Percentiles rank a stretch among this genome's conserved stretches.
Evolutionary conservation across 2,329 filamentous ascomycete genomes (phyloP).

Genomic region (Aspergillus aculeatus): DNA sequence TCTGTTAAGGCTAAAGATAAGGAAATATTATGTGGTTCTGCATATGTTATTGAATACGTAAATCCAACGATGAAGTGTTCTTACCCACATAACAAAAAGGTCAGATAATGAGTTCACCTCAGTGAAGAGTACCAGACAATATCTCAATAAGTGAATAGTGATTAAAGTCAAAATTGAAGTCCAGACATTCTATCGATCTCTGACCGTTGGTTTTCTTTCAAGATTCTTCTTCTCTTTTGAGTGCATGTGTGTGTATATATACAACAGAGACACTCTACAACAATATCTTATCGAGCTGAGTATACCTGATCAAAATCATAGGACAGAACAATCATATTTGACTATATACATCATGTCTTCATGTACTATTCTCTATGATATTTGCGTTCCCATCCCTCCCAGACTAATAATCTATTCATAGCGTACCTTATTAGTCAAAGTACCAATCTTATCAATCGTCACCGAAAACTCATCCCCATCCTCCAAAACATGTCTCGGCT

Average conservation of each 20-base stretch:
- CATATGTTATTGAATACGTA: neutral
- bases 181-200: neutral
- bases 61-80: too few species aligned
- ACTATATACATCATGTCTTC: neutral
- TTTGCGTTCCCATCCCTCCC: neutral
- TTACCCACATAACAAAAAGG: neutral
- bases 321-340: neutral
- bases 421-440: conserved; percentile 30
- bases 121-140: neutral
- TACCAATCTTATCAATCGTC: conserved; percentile 31
- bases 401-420: conserved; percentile 18
- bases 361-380: neutral
- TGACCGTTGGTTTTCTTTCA: neutral
- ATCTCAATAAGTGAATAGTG: neutral
- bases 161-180: neutral
- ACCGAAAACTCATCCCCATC: conserved; percentile 32
- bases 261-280: neutral
- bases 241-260: neutral
- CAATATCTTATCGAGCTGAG: neutral
- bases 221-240: neutral
- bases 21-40: neutral
- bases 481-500: conserved; percentile 25
- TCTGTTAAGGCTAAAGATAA: neutral
- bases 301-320: neutral
- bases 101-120: neutral